A percentile compares a stretch with the other conserved stretches of the same genome.
Evolutionary conservation across 139 green algal species (phyloP).

Genomic region (Eudorina sp.): DNA sequence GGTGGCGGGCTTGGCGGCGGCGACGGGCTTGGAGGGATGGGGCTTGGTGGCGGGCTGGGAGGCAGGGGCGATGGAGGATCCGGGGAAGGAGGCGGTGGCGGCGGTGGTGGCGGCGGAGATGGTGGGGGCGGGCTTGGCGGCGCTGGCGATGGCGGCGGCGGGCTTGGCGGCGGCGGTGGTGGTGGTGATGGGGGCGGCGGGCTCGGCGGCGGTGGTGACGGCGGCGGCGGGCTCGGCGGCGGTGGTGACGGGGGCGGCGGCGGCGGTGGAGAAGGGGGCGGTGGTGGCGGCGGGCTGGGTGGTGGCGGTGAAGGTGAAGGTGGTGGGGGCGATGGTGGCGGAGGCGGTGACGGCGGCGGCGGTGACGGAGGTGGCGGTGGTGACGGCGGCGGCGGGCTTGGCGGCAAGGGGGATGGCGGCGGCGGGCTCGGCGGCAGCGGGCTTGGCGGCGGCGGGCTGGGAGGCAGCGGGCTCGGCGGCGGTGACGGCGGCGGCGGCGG

Average conservation of each 20-base stretch:
- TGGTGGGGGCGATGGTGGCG: not conserved
- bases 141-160: not conserved
- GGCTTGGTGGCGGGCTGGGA: not conserved
- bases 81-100: not conserved
- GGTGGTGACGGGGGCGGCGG: not conserved
- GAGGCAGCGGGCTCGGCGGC: not conserved
- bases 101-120: not conserved
- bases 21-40: not conserved
- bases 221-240: not conserved
- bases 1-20: not conserved
- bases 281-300: not conserved
- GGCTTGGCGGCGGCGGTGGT: not conserved
- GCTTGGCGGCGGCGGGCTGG: not conserved
- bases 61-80: not conserved
- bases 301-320: not conserved
- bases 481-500: not conserved
- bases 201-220: not conserved
- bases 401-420: not conserved
- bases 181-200: not conserved
- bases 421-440: not conserved
- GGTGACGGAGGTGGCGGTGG: not conserved
- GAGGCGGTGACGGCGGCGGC: not conserved
- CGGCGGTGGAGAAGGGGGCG: not conserved
- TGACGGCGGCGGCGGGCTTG: not conserved
- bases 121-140: not conserved